Evolutionary conservation across 2,329 filamentous ascomycete species (phyloP), one percentile per base, ranked within the genome.

Genomic region (Diaporthe sp.): DNA sequence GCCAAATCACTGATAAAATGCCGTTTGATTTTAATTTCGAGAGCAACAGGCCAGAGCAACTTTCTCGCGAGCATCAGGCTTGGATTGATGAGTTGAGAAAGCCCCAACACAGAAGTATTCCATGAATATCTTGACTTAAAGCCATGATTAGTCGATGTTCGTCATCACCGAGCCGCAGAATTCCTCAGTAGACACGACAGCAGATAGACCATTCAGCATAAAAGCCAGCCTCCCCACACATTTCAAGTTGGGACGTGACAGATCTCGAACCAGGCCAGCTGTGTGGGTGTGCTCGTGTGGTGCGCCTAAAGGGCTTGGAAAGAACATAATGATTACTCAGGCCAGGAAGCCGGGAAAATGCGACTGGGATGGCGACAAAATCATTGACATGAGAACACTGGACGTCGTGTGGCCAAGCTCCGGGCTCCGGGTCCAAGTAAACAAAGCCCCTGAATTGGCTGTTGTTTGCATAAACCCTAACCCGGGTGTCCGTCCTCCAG

Each of bases 21-120:
- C 22, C 8, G 15, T 51, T 25, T 22, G 8, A 51, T 51, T 51
- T 51, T 22, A 19, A 2, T 3, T 51, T n/a, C 10, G 22, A 51
- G 46, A 51, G 12, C 22, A 51, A 55, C 25, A 55, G 51, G n/a
- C n/a, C 25, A 2, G 22, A 55, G 13, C 51, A 55, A 17, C 51
- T 55, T 7, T 34, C 17, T 22, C 53, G 17, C 28, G 28, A 57
- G 28, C 53, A 57, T 34, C 53, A 57, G 15, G 53, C 8, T 12
- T 22, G 53, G 13, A 19, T 34, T 7, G 12, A 57, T 1, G 15
- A 22, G 28, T 57, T 34, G 28, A 57, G 53, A 5, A 28, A 28
- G 3, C 12, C 28, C 25, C 4, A 17, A 6, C 49, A 1, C 25
- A 15, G 9, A 28, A 17, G 12, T 0, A 15, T 6, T 7, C 8